These are phyloP conservation scores for Lipomyces sp. DNA, from an alignment of 805 yeast genomes.

Conservation along the genomic window DNA sequence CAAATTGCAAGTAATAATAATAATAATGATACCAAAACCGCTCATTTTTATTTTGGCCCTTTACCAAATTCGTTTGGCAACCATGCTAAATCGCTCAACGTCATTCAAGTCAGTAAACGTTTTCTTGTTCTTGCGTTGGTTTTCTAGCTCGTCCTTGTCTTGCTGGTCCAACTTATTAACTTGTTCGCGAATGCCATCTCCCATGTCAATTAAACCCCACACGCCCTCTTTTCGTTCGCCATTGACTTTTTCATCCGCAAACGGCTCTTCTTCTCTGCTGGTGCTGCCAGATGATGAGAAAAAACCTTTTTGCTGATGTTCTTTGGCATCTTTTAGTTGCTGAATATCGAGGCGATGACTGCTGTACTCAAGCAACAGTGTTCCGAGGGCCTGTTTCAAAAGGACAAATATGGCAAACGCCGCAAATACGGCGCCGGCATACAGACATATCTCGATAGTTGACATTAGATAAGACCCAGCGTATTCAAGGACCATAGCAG, in stretches of 20 bases:
- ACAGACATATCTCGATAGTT: slow-evolving; percentile 9
- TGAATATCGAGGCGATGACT: slow-evolving; percentile 12
- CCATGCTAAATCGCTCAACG: slow-evolving; percentile 72
- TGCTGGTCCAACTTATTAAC: slow-evolving; percentile 41
- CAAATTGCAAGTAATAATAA: not conserved
- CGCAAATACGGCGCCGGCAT: slow-evolving; percentile 1
- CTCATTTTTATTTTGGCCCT: not conserved
- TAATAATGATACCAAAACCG: not conserved
- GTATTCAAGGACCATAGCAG: not conserved
- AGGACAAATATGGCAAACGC: slow-evolving; percentile 19
- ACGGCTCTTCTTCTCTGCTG: not conserved
- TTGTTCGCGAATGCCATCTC: slow-evolving; percentile 25
- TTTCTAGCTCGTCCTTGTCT: slow-evolving; percentile 10
- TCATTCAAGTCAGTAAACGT: slow-evolving; percentile 48
- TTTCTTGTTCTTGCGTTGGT: slow-evolving; percentile 39
- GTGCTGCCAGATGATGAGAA: not conserved
- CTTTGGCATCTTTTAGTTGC: slow-evolving; percentile 11
- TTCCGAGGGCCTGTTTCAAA: slow-evolving; percentile 28
- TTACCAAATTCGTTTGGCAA: slow-evolving; percentile 75
- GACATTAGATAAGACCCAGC: not conserved
- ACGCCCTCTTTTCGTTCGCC: slow-evolving; percentile 34
- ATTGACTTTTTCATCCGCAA: slow-evolving; percentile 43
- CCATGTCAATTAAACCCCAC: slow-evolving; percentile 35
- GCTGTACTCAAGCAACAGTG: slow-evolving; percentile 27
- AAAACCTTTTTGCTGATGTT: not conserved